These are phyloP conservation scores for Neoboletus subvelutipes DNA, from an alignment of 768 basidiomycete species.

Conservation along the genomic window DNA sequence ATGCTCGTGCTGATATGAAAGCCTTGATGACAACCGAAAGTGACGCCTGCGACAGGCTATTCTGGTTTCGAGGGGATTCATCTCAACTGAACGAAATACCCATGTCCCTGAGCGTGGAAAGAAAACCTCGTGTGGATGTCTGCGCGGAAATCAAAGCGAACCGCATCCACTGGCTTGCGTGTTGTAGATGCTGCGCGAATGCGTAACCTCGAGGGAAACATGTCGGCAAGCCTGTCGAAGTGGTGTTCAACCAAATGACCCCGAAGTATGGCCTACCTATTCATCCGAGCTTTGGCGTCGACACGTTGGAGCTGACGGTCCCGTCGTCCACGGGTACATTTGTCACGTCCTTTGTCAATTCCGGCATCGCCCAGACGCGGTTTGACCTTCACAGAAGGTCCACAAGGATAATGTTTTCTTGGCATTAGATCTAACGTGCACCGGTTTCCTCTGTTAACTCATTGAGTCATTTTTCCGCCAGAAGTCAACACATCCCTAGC, in stretches of 20 bases:
- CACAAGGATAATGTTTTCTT: background rate
- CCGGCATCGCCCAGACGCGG: background rate
- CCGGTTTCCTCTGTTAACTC: background rate
- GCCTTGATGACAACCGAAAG: background rate
- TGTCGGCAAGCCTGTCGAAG: background rate
- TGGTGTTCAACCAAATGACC: background rate
- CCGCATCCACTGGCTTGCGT: background rate
- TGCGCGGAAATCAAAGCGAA: background rate
- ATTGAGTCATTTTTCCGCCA: background rate
- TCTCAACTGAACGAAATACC: background rate
- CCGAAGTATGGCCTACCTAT: no score
- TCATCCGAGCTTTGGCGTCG: background rate
- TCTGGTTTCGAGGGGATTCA: background rate
- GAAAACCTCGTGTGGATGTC: no score
- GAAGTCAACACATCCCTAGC: no score
- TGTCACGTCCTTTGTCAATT: background rate
- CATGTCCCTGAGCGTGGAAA: no score
- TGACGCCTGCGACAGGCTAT: background rate
- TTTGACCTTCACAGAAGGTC: background rate
- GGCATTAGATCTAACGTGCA: background rate
- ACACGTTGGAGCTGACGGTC: background rate
- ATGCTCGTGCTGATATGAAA: background rate
- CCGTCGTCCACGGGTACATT: background rate
- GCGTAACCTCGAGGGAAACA: background rate
- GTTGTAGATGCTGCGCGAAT: background rate